Percentiles rank a stretch among this genome's conserved stretches.
phyloP scores from a whole-genome alignment of 1,284 basidiomycete genomes.

The Leccinum subrobustum region DNA sequence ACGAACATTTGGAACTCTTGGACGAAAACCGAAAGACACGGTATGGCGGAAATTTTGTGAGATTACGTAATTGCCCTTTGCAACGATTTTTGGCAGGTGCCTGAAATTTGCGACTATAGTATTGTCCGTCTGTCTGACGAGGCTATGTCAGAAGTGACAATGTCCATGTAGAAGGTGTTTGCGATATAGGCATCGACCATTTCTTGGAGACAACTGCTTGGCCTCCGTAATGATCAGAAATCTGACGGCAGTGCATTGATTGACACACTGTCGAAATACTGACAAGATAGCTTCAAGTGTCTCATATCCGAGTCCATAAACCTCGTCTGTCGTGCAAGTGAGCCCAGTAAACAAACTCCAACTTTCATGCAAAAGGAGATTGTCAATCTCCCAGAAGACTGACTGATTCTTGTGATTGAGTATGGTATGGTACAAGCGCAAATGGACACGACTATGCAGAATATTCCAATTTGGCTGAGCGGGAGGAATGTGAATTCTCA shows the following conservation, averaged over 20 bases:
- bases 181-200: too few species aligned
- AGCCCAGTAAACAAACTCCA: neutral
- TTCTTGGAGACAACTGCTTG: too few species aligned
- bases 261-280: too few species aligned
- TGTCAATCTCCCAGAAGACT: neutral
- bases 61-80: too few species aligned
- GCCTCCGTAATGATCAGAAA: too few species aligned
- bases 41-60: too few species aligned
- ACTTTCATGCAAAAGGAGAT: neutral
- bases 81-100: too few species aligned
- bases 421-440: conserved; percentile 25
- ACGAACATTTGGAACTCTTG: too few species aligned
- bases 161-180: neutral
- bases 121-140: neutral
- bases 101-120: too few species aligned
- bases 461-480: conserved; percentile 61
- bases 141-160: too few species aligned
- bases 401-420: neutral
- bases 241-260: too few species aligned
- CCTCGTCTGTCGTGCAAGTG: neutral
- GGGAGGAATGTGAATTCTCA: conserved; percentile 5
- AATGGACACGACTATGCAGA: conserved; percentile 35
- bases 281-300: neutral
- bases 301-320: neutral
- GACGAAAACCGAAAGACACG: too few species aligned